Conservation (phyloP, 192 early-diverging fungal species). For the Chytriomyces sp. region DNA sequence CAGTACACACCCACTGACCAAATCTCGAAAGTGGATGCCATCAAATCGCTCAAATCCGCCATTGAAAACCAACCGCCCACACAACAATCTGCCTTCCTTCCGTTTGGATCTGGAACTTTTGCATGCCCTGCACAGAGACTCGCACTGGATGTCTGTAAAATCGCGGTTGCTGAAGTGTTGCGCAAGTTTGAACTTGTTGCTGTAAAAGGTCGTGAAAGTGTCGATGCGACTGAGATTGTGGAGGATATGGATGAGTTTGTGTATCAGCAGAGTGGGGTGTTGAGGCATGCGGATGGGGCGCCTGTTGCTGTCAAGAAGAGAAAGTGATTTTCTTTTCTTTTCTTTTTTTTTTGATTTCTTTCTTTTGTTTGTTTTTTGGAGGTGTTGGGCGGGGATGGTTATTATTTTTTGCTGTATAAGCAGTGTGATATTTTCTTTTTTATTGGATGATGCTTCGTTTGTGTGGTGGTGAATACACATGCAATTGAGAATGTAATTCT, state of each 20-base stretch:
- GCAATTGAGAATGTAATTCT: too few relatives aligned
- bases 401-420: too few relatives aligned
- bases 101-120: conserved; percentile 19
- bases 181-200: conserved; percentile 16
- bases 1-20: background rate
- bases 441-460: too few relatives aligned
- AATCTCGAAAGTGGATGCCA: background rate
- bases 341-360: too few relatives aligned
- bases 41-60: background rate
- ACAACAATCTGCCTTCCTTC: conserved; percentile 4
- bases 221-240: background rate
- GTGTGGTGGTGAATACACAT: too few relatives aligned
- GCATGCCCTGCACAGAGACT: conserved; percentile 24
- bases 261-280: conserved; percentile 12
- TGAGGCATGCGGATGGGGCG: conserved; percentile 21
- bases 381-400: too few relatives aligned
- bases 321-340: too few relatives aligned
- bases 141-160: conserved; percentile 13
- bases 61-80: background rate
- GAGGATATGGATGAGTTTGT: conserved; percentile 16
- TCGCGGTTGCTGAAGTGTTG: conserved; percentile 28
- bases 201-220: background rate
- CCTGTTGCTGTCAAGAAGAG: conserved; percentile 29
- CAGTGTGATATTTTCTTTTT: too few relatives aligned
- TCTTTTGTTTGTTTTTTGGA: too few relatives aligned